Base-by-base conservation (phyloP, 345 rosid species). In the Gossypium longicalyx region DNA sequence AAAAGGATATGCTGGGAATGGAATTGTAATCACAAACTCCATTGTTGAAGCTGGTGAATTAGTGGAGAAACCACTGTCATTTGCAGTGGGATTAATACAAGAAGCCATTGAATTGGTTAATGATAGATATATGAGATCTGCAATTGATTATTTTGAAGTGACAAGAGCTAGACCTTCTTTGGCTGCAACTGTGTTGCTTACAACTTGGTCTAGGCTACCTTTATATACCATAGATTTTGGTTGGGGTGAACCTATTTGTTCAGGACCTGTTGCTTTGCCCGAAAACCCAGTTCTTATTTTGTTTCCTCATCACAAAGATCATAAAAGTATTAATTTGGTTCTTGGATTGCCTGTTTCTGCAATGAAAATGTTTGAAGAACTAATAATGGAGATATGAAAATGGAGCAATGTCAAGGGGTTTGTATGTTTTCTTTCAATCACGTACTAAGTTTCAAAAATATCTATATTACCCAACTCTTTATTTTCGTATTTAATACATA, bases 191-290 rank as follows among this genome's bases (percentile, higher is more conserved):
- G 87, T 92, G 54, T 74, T 90, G 64, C 86, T 92, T 73, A 90
- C 98, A 22, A 86, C 95, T 13, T 94, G 98, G 95, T 87, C 93
- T 10, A 87, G 87, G 80, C 80, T 94, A 51, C 77, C 97, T 34
- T 90, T 94, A 79, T 86, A 90, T 71, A 81, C 93, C 0, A 88
- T 85, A n/a, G 91, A 94, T 51, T 92, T 92, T 59, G 97, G 95
- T 23, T 94, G 94, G 97, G 97, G 98, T 17, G 88, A 86, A 74
- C 92, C 97, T 4, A 51, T 88, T 34, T 73, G 84, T 1, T 86
- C 97, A 41, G 92, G 97, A 27, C 97, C 97, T 2, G 97, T 92
- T 9, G 85, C 89, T 44, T 85, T 92, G 79, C 98, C 98, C 0
- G 91, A 89, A 84, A 90, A 89, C 81, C 93, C 89, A 78, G 98